These are phyloP conservation scores for Takakia lepidozioides DNA, from an alignment of 225 moss, liverwort and hornwort genomes.

Conservation along the genomic window DNA sequence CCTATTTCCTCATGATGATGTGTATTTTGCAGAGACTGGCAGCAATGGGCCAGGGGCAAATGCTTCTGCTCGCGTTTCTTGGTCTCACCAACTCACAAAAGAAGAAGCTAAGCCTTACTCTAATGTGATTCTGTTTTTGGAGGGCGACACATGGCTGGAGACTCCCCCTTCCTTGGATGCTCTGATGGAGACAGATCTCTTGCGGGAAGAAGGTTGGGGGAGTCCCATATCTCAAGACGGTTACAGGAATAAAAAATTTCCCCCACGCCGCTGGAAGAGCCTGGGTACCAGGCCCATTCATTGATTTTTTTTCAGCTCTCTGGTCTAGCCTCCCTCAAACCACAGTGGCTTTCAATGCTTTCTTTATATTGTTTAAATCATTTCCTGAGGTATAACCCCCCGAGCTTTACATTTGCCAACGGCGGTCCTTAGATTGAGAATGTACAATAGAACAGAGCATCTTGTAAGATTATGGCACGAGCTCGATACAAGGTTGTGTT, in stretches of 20 bases:
- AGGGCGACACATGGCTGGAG: slow-evolving; percentile 28
- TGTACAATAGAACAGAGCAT: no score
- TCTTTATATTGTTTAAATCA: no score
- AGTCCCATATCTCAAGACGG: slow-evolving; percentile 2
- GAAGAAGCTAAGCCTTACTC: slow-evolving; percentile 22
- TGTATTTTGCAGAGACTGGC: slow-evolving; percentile 51
- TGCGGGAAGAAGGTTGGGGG: slow-evolving; percentile 16
- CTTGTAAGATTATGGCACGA: no score
- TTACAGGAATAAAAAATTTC: slow-evolving; percentile 16
- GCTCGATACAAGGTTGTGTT: no score
- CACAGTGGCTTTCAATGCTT: no score
- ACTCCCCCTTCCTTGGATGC: slow-evolving; percentile 18
- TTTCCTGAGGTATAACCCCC: no score
- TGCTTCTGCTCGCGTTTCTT: slow-evolving; percentile 18
- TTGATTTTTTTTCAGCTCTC: slow-evolving; percentile 8
- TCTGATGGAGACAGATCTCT: slow-evolving; percentile 15
- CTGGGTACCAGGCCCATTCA: slow-evolving; percentile 13
- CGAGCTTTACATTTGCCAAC: no score
- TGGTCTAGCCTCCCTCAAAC: no score
- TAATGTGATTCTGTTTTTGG: slow-evolving; percentile 33
- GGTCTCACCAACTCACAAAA: slow-evolving; percentile 56
- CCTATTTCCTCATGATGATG: slow-evolving; percentile 36
- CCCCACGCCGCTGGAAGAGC: slow-evolving; percentile 38
- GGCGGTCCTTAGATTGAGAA: no score
- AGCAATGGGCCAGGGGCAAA: slow-evolving; percentile 53